phyloP scores from a whole-genome alignment of 1,139 yeast genomes.

The Yamadazyma blattariae region DNA sequence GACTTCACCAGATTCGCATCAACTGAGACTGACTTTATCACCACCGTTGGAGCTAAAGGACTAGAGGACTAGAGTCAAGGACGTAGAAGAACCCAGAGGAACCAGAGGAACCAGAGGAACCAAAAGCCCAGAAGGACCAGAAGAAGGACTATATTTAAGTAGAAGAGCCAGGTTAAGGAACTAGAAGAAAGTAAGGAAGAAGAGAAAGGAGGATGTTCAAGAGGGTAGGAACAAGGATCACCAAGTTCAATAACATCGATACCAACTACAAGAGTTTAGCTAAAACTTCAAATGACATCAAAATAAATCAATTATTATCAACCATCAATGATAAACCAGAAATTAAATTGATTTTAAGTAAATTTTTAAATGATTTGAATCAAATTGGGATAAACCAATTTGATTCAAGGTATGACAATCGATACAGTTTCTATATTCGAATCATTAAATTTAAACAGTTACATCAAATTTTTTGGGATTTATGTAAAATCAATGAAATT shows the following conservation, averaged over 20 bases:
- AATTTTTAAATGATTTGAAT: conserved; percentile 32
- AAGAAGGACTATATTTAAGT: too few species aligned
- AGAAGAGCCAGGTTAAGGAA: too few species aligned
- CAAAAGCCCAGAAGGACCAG: too few species aligned
- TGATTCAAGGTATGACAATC: conserved; percentile 7
- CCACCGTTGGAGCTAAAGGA: too few species aligned
- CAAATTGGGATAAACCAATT: conserved; percentile 27
- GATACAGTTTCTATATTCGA: conserved; percentile 18
- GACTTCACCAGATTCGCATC: too few species aligned
- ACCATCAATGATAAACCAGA: conserved; percentile 29
- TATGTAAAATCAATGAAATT: conserved; percentile 28
- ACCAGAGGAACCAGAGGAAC: too few species aligned
- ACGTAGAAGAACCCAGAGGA: too few species aligned
- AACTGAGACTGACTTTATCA: too few species aligned
- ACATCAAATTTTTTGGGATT: conserved; percentile 41
- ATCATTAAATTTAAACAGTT: conserved; percentile 24
- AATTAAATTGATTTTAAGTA: conserved; percentile 26
- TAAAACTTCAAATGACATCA: conserved; percentile 17
- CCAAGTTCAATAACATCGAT: conserved; percentile 31
- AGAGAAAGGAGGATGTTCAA: too few species aligned
- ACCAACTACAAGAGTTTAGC: conserved; percentile 18
- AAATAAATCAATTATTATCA: conserved; percentile 23
- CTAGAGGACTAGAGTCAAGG: too few species aligned
- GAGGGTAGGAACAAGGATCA: conserved; percentile 24
- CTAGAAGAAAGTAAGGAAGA: too few species aligned